phyloP scores from a whole-genome alignment of 768 basidiomycete genomes.

The Amanita pseudoporphyria region DNA sequence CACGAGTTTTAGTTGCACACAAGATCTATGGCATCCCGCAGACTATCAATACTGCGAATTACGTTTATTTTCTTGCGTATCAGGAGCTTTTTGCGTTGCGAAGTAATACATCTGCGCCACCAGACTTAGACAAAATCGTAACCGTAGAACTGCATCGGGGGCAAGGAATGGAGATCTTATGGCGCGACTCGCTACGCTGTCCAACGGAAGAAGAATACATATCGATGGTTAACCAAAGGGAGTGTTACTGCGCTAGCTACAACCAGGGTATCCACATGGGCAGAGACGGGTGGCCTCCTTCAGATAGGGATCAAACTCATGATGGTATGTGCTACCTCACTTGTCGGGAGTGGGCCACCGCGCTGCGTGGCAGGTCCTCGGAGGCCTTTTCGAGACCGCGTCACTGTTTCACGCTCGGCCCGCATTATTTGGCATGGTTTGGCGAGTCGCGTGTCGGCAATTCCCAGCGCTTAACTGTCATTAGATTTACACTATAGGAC shows the following conservation, averaged over 20 bases:
- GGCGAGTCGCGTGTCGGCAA: too few relatives aligned
- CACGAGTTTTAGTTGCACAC: conserved; percentile 95
- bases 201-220: conserved; percentile 95
- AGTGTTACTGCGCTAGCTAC: neutral
- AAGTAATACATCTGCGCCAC: conserved; percentile 16
- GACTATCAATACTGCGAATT: conserved; percentile 96
- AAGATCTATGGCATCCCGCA: too few relatives aligned
- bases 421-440: too few relatives aligned
- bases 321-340: conserved; percentile 79
- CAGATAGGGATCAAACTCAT: conserved; percentile 90
- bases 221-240: conserved; percentile 94
- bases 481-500: too few relatives aligned
- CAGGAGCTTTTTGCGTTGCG: conserved; percentile 68
- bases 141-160: conserved; percentile 86
- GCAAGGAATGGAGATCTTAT: conserved; percentile 89
- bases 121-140: conserved; percentile 59
- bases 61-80: conserved; percentile 92
- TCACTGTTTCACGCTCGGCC: too few relatives aligned
- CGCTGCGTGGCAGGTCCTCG: too few relatives aligned
- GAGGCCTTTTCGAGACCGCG: too few relatives aligned
- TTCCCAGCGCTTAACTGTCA: too few relatives aligned
- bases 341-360: too few relatives aligned
- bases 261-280: neutral
- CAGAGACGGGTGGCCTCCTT: conserved; percentile 93
- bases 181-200: conserved; percentile 89